Evolutionary conservation across 805 yeast genomes (phyloP), one percentile per base, ranked within the genome.

Genomic region (Candida oleophila): DNA sequence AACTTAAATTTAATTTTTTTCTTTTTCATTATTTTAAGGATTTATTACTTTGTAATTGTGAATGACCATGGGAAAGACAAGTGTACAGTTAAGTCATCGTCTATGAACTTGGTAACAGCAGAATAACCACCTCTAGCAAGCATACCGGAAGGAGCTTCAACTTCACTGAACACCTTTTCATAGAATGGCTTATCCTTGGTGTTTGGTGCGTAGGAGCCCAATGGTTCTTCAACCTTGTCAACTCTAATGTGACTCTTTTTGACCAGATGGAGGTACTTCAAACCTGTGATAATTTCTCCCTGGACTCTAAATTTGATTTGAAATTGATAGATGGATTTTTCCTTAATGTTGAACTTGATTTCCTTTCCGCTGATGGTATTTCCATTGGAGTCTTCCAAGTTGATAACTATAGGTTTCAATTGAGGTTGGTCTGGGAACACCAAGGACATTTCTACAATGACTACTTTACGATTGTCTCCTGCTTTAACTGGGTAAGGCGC

Each of bases 121-220:
- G 83, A 78, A 69, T 89, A 91, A 42, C 80, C 76, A 35, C 97
- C 97, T 66, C 97, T 81, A 2, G 94, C 96, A 52, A 91, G 66
- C 64, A 91, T 65, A 1, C 97, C 97, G 40, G 89, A 77, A 33
- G 97, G 97, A 4, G 97, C 97, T 65, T 89, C 96, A 49, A 87
- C 90, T 43, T 69, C 76, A 36, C 65, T 59, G 59, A 57, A 78
- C 64, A 46, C 74, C 76, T 67, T 68, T 54, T 81, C 88, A 61
- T 87, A 90, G 61, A 65, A 85, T 7, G 96, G 96, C 60, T 85
- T 87, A 38, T 80, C 88, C 47, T 70, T 74, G 3, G 97, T 89
- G 64, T 81, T 87, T 55, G 97, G 97, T 8, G 96, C 91, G 64
- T 84, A 91, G 3, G 94, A 84, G 3, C 97, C 97, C 62, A 89